phyloP scores from a whole-genome alignment of 352 stramenopile species.

The Globisporangium barbulae region DNA sequence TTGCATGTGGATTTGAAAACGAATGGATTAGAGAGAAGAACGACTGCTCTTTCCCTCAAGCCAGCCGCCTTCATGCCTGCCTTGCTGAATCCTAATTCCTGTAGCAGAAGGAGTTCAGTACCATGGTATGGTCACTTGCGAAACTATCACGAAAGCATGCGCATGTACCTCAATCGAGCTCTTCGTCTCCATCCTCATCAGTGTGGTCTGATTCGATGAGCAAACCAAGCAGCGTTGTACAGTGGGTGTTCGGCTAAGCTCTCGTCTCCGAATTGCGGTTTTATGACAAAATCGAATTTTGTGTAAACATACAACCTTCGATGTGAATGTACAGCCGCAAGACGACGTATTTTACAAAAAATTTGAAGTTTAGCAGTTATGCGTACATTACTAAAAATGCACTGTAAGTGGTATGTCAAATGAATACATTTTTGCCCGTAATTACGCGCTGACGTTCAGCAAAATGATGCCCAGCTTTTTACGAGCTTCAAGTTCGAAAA shows the following conservation, averaged over 20 bases:
- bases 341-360: too few relatives aligned
- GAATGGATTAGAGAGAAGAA: background rate
- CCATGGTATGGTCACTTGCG: too few relatives aligned
- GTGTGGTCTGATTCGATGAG: background rate
- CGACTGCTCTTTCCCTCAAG: too few relatives aligned
- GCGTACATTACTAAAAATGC: background rate
- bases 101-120: too few relatives aligned
- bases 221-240: background rate
- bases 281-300: background rate
- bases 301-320: too few relatives aligned
- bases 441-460: background rate
- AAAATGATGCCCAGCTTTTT: background rate
- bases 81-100: too few relatives aligned
- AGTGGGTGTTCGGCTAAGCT: background rate
- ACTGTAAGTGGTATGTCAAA: background rate
- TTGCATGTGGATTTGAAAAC: conserved; percentile 1
- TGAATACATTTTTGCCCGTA: background rate
- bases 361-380: background rate
- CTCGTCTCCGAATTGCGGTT: background rate
- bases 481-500: conserved; percentile 3
- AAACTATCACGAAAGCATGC: too few relatives aligned
- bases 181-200: too few relatives aligned
- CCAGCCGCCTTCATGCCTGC: too few relatives aligned
- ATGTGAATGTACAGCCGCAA: too few relatives aligned
- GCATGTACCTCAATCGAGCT: too few relatives aligned